Evolutionary conservation across 139 green algal species (phyloP).

Genomic region (Chlamydomonas sp.): DNA sequence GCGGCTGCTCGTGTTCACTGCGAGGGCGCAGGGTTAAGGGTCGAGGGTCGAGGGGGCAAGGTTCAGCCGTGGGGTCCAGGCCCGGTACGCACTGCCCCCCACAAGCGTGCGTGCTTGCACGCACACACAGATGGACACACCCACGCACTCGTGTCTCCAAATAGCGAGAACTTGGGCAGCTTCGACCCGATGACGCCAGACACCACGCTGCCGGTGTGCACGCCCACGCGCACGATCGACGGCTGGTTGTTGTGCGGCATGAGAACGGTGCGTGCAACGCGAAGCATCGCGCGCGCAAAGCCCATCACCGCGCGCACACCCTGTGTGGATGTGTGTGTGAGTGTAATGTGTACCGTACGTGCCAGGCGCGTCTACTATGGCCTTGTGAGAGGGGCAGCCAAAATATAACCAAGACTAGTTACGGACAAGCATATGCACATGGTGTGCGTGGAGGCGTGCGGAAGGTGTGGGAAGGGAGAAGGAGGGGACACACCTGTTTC

Average conservation of each 20-base stretch:
- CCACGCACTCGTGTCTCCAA: no score
- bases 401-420: not conserved
- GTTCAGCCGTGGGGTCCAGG: no score
- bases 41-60: no score
- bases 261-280: slow-evolving; percentile 5
- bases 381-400: not conserved
- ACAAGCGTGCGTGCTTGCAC: no score
- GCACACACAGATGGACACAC: no score
- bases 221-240: slow-evolving; percentile 24
- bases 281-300: slow-evolving; percentile 24
- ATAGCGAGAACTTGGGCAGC: slow-evolving; percentile 46
- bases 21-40: no score
- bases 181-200: slow-evolving; percentile 35
- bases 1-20: no score
- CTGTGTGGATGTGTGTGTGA: no score
- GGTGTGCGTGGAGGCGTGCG: not conserved
- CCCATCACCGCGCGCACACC: no score
- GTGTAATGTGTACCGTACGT: no score
- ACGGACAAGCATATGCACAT: not conserved
- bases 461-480: not conserved
- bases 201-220: slow-evolving; percentile 20
- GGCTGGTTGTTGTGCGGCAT: slow-evolving; percentile 33
- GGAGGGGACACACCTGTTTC: no score
- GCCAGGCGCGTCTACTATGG: not conserved
- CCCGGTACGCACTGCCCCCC: no score